These are phyloP conservation scores for Nannizziopsis barbatae DNA, from an alignment of 2,329 filamentous ascomycete genomes.

Conservation along the genomic window DNA sequence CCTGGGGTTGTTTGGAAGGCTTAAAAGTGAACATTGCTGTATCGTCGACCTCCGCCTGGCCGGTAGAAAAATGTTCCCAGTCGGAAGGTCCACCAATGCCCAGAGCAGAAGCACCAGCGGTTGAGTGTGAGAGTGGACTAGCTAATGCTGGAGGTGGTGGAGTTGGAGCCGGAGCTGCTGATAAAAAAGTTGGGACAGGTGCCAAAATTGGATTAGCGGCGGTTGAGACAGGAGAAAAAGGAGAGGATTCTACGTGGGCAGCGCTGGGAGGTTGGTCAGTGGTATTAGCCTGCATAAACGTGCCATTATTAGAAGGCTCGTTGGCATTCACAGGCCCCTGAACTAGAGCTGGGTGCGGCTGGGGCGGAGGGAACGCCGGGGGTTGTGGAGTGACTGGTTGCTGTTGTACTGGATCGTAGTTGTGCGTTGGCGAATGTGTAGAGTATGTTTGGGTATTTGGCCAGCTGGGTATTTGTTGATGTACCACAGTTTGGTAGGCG, in stretches of 20 bases:
- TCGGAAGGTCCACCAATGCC: constrained; percentile 37
- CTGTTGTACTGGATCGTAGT: constrained; percentile 23
- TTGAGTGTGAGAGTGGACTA: constrained; percentile 7
- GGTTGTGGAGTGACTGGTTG: neutral
- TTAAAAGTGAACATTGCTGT: constrained; percentile 13
- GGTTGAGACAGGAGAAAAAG: constrained; percentile 11
- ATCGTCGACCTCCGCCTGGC: constrained; percentile 31
- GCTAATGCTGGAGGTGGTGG: constrained; percentile 13
- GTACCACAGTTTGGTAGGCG: constrained; percentile 26
- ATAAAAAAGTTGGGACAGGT: constrained; percentile 12
- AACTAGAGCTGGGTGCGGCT: constrained; percentile 5
- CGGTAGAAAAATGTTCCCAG: constrained; percentile 37
- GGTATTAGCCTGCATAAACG: neutral
- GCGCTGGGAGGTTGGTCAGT: constrained; percentile 8
- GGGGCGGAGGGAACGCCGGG: neutral
- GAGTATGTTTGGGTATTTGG: constrained; percentile 13
- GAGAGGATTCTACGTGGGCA: constrained; percentile 14
- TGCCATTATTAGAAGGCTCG: neutral
- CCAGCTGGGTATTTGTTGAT: constrained; percentile 18
- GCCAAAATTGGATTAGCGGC: neutral
- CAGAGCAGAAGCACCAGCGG: constrained; percentile 25
- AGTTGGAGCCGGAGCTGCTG: constrained; percentile 19
- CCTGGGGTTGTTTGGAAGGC: neutral
- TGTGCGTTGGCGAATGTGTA: constrained; percentile 24
- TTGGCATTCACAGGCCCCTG: neutral